phyloP scores from a whole-genome alignment of 2,329 filamentous ascomycete genomes.

The Clarireedia hainanense region DNA sequence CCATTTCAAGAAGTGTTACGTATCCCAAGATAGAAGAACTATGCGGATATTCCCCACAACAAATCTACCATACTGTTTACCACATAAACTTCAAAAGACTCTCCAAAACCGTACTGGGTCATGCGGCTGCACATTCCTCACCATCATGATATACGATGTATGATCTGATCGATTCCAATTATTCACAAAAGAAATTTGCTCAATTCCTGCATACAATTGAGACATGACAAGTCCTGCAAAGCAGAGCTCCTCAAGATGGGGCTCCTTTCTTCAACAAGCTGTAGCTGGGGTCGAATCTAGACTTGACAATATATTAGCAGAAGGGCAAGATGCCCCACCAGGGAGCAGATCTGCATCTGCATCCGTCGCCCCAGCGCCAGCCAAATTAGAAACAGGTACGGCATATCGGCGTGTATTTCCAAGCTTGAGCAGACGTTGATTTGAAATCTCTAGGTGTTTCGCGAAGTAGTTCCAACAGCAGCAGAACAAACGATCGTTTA shows the following conservation, averaged over 20 bases:
- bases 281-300: slow-evolving; percentile 91
- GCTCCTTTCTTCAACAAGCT: slow-evolving; percentile 76
- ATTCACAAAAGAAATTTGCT: background rate
- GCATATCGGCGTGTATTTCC: slow-evolving; percentile 7
- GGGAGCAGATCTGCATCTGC: slow-evolving; percentile 26
- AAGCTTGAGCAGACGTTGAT: background rate
- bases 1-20: background rate
- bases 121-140: background rate
- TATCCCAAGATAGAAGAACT: background rate
- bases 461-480: slow-evolving; percentile 56
- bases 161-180: slow-evolving; percentile 14
- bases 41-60: background rate
- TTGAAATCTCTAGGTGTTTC: slow-evolving; percentile 38
- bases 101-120: background rate
- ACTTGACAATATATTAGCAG: slow-evolving; percentile 83
- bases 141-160: slow-evolving; percentile 10
- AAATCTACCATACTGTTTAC: background rate
- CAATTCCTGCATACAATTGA: background rate
- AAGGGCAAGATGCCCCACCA: slow-evolving; percentile 50
- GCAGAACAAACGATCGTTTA: slow-evolving; percentile 66
- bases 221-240: slow-evolving; percentile 28
- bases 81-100: background rate
- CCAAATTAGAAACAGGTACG: slow-evolving; percentile 31
- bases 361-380: slow-evolving; percentile 31
- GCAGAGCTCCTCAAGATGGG: slow-evolving; percentile 59